Base-by-base conservation (phyloP, 257 asterid genomes). In the Osmanthus fragrans region DNA sequence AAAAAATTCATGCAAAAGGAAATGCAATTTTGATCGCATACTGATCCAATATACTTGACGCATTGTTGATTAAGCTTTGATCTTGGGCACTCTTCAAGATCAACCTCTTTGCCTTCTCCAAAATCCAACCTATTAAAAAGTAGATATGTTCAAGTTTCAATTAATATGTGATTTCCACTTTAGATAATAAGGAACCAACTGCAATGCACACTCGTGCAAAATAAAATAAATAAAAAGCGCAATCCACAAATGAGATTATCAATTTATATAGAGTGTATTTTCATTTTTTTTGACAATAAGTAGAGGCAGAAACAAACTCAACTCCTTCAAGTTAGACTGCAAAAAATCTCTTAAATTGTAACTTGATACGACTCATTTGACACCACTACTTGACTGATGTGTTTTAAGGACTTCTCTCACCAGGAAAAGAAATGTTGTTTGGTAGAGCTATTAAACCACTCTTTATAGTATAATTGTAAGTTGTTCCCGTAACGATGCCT, bases 401-500 rank as follows among this genome's bases (percentile, higher is more conserved):
- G 13, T 40, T 40, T 40, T 9, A 40, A 10, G 47, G 47, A 40
- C 47, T 36, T 74, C 67, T 80, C 89, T 87, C 80, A 95, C 98
- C 97, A 95, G 90, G 80, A 90, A 85, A 95, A 95, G 81, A 95
- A 94, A 60, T 94, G 97, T 79, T 92, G 98, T 32, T 92, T 94
- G 66, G 97, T 88, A 66, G 84, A 89, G 72, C 90, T 67, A 81
- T 85, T 77, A 80, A 95, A 89, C 99, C 99, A 92, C 77, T 90
- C 96, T 3, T 91, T 90, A 37, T 89, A 92, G 71, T 95, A 95
- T 3, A 77, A 23, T 79, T 95, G 96, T 45, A 95, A 84, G 86
- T 87, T 90, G 81, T 91, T 97, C 56, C 98, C 99, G 80, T 91
- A 91, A 5, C 99, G 98, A 75, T 95, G 99, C 84, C 98, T 87